phyloP scores from a whole-genome alignment of 108 stramenopile genomes.

The Skeletonema potamos region DNA sequence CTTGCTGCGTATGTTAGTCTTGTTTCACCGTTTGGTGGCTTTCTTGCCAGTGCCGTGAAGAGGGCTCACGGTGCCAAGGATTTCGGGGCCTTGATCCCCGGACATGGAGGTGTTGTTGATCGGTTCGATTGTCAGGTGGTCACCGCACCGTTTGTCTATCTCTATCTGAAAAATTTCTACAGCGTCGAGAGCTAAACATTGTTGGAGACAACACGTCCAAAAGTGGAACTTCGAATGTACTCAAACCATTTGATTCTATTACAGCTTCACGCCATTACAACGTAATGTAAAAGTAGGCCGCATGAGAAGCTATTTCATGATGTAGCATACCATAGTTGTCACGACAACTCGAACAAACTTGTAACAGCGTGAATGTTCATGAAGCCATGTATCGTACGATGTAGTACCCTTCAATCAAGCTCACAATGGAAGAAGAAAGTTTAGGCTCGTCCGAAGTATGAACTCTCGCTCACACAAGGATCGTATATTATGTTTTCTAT shows the following conservation, averaged over 20 bases:
- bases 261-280: background rate
- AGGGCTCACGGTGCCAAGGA: constrained; percentile 97
- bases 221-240: background rate
- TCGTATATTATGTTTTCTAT: no score
- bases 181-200: background rate
- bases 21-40: constrained; percentile 98
- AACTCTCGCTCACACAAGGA: no score
- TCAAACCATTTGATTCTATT: background rate
- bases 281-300: background rate
- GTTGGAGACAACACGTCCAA: background rate
- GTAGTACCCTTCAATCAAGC: background rate
- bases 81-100: constrained; percentile 95
- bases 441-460: no score
- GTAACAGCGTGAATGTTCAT: background rate
- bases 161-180: constrained; percentile 45
- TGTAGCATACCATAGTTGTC: no score
- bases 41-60: constrained; percentile 95
- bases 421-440: no score
- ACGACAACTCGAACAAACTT: no score
- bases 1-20: constrained; percentile 89
- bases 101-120: constrained; percentile 98
- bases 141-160: constrained; percentile 89
- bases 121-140: constrained; percentile 96
- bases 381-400: background rate
- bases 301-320: no score